Base-by-base conservation (phyloP, 202 grass and related monocot genomes). In the Setaria viridis region DNA sequence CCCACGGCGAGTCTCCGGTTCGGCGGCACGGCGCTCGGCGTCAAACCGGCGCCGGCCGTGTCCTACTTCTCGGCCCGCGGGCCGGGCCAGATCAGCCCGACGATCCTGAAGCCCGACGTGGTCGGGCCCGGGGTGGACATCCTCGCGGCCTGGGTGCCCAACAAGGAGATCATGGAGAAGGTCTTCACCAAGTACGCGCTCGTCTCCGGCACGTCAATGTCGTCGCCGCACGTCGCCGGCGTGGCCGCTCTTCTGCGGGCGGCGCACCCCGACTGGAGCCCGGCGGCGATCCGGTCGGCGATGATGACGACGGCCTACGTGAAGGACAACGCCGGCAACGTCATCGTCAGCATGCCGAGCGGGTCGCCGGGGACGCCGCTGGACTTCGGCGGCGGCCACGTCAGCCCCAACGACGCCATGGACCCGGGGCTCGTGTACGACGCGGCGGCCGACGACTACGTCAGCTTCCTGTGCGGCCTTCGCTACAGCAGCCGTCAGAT, bases 241-340 rank as follows among this genome's bases (percentile, higher is more conserved):
- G 85, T 97, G 45, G 91, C 17, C n/a, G 91, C 94, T 3, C 59
- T 91, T 62, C 72, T 97, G 12, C 76, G 77, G 13, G 86, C 91
- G 3, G 48, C 56, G 48, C 91, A 97, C 85, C 85, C 43, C 29
- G 83, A 97, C 53, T 94, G 92, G 91, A 90, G 76, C 66, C 89
- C 89, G 2, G 85, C 88, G 0, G 80, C 85, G 15, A 71, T 97
- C 72, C 79, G 83, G 1, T 97, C 91, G 14, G 89, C 90, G 34
- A 97, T 97, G 85, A 92, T 97, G 91, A 97, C 94, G 1, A 97
- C 94, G 5, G 80, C 94, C 33, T 89, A 94, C 58, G 80, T 92
- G 9, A 90, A 54, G 29, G 90, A 94, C 85, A 93, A 87, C 42
- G 29, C 70, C 50, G 37, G 68, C 33, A 65, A 21, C 42, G 66